phyloP scores from a whole-genome alignment of 2,329 filamentous ascomycete genomes.

The Aspergillus ibericus region DNA sequence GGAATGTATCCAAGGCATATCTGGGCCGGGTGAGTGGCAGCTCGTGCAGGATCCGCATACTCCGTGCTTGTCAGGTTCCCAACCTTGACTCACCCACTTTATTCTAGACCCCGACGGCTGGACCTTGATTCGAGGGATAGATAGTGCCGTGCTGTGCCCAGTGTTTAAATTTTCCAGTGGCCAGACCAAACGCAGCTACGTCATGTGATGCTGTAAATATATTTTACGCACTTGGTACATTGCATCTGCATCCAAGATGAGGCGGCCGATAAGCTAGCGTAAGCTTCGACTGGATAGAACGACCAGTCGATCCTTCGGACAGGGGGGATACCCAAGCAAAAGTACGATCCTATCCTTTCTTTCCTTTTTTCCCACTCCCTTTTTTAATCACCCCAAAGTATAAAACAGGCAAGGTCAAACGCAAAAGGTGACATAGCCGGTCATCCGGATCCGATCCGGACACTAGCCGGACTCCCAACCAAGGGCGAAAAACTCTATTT shows the following conservation, averaged over 20 bases:
- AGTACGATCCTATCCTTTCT: conserved; percentile 3
- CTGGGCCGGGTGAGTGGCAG: background rate
- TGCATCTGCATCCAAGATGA: conserved; percentile 10
- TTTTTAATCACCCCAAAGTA: background rate
- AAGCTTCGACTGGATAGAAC: conserved; percentile 11
- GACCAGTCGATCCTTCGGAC: conserved; percentile 9
- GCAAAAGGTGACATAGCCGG: background rate
- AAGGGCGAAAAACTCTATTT: background rate
- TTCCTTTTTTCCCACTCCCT: background rate
- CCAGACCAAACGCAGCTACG: background rate
- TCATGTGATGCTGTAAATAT: background rate
- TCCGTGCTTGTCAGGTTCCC: background rate
- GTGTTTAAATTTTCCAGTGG: background rate
- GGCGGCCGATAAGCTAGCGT: conserved; percentile 14
- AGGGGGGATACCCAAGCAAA: conserved; percentile 5
- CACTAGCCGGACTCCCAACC: background rate
- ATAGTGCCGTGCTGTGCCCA: background rate
- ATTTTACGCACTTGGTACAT: background rate
- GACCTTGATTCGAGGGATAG: background rate
- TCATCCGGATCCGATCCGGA: background rate
- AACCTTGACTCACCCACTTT: background rate
- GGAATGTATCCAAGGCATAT: background rate
- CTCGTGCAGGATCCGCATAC: background rate
- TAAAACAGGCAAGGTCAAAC: background rate
- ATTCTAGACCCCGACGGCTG: background rate